phyloP scores from a whole-genome alignment of 2,329 filamentous ascomycete genomes.

The Colletotrichum sansevieriae region DNA sequence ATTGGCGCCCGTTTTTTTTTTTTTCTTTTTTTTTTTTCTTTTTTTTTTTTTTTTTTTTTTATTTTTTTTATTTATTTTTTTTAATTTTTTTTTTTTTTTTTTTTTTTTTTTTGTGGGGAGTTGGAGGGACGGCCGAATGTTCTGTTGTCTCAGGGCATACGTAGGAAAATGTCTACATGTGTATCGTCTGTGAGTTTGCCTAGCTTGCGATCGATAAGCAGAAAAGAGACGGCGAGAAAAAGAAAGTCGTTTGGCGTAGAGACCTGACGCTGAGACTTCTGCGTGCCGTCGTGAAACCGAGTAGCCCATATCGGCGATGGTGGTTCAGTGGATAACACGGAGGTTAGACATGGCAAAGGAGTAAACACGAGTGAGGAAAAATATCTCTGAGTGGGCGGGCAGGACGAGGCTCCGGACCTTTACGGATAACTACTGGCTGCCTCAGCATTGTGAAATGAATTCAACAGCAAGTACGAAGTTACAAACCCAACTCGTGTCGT shows the following conservation, averaged over 20 bases:
- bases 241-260: conserved; percentile 12
- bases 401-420: conserved; percentile 1
- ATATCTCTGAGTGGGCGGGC: too few relatives aligned
- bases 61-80: too few relatives aligned
- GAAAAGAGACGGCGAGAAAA: neutral
- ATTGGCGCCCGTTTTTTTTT: too few relatives aligned
- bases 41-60: too few relatives aligned
- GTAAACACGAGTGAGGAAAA: conserved; percentile 2
- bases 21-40: too few relatives aligned
- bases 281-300: conserved; percentile 5
- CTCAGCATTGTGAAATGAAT: conserved; percentile 2
- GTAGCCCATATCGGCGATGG: conserved; percentile 25
- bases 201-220: neutral
- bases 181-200: too few relatives aligned
- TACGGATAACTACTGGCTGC: neutral
- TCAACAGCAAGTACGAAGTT: conserved; percentile 1
- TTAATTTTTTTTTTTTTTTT: too few relatives aligned
- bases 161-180: too few relatives aligned
- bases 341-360: conserved; percentile 6
- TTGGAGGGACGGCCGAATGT: too few relatives aligned
- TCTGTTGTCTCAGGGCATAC: too few relatives aligned
- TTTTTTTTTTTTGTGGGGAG: too few relatives aligned
- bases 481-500: too few relatives aligned
- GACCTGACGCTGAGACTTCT: conserved; percentile 4
- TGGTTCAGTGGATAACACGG: conserved; percentile 14